Evolutionary conservation across 495 filamentous ascomycete species (phyloP), one percentile per base, ranked within the genome.

Genomic region (Friedmanniomyces simplex): DNA sequence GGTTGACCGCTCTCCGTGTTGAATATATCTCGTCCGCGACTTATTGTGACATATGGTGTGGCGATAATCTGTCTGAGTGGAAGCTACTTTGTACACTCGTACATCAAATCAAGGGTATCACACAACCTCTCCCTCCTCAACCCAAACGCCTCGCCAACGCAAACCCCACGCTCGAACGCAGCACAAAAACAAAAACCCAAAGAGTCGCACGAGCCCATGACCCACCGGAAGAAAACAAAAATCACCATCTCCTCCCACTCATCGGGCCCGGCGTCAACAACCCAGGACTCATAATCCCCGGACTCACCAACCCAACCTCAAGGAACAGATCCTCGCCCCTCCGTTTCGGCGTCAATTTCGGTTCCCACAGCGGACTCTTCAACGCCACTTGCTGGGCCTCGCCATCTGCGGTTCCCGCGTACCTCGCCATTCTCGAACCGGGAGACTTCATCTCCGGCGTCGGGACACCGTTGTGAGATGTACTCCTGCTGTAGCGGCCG

Each of bases 331-430:
- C 70, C 12, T 72, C 67, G 6, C 70, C 70, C 16, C 62, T 50
- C 20, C 65, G 49, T 25, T 55, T 65, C n/a, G 70, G 70, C n/a
- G 70, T 72, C 30, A 72, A 41, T 25, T 64, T 64, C 11, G 70
- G 69, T 28, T 66, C 66, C 70, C 68, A 71, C 10, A 58, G 45
- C 32, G 67, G 67, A 58, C 65, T 68, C 55, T 59, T 66, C 56
- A 68, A 21, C 43, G 45, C 50, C 11, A 42, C 53, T 22, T 49
- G 4, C 42, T 56, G 32, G 13, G 46, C 14, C 8, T 42, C 36
- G 10, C 20, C 43, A 42, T 43, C 57, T 50, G 54, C 8, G 41
- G 37, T n/a, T n/a, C n/a, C n/a, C n/a, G n/a, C 24, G 20, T 47
- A 50, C 3, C 25, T 25, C 48, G 25, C 48, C n/a, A 37, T 18